A percentile compares a stretch with the other conserved stretches of the same genome.
Evolutionary conservation across 805 yeast genomes (phyloP).

Genomic region (Candida namnaoensis): DNA sequence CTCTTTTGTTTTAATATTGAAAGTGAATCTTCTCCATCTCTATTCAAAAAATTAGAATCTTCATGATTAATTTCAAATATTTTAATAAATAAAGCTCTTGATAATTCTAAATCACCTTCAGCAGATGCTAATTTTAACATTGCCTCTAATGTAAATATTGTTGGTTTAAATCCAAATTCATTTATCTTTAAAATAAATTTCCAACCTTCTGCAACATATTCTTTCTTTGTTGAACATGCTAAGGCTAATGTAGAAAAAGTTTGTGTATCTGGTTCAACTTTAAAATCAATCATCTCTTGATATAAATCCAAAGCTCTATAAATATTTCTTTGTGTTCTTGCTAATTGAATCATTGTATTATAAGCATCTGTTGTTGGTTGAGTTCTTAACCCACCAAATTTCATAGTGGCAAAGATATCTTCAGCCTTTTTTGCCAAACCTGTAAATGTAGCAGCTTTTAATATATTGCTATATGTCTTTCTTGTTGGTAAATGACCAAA

Average conservation of each 20-base stretch:
- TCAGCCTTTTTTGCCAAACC: conserved; percentile 46
- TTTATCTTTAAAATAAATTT: conserved; percentile 59
- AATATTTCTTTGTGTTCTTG: conserved; percentile 51
- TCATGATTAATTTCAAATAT: conserved; percentile 23
- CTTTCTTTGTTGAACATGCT: conserved; percentile 52
- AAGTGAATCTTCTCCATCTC: not conserved
- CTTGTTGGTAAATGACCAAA: not conserved
- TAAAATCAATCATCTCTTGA: conserved; percentile 48
- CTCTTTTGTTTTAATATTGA: too few species aligned
- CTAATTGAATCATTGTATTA: conserved; percentile 60
- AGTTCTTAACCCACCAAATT: conserved; percentile 57
- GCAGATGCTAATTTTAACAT: conserved; percentile 71
- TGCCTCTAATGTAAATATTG: conserved; percentile 43
- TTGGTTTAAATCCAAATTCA: conserved; percentile 30
- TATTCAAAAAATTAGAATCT: not conserved
- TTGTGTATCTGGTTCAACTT: conserved; percentile 29
- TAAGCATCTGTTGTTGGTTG: conserved; percentile 65
- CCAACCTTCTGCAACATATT: conserved; percentile 61
- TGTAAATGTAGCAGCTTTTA: not conserved
- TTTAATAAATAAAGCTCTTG: conserved; percentile 57
- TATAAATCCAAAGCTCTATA: conserved; percentile 73
- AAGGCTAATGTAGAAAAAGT: conserved; percentile 52
- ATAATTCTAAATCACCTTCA: conserved; percentile 68
- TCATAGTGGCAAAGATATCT: conserved; percentile 76
- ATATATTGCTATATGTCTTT: not conserved